Conservation (phyloP, 2,329 filamentous ascomycete species). For the Chlorencoelia australis region DNA sequence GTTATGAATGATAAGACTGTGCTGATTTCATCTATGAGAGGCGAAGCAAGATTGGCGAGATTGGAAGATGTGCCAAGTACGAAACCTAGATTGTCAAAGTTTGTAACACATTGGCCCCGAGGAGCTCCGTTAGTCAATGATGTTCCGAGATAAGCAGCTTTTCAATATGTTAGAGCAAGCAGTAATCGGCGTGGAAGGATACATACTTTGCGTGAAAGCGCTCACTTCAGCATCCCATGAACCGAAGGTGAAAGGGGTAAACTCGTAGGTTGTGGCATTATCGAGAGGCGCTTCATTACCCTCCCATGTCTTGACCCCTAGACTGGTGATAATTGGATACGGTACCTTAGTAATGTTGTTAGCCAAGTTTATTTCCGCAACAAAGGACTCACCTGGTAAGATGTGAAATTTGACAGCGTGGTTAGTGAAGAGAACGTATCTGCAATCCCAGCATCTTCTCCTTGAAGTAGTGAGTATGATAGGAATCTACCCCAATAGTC, state of each 20-base stretch:
- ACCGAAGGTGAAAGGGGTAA: slow-evolving; percentile 57
- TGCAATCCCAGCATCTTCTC: slow-evolving; percentile 10
- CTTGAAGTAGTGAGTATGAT: slow-evolving; percentile 15
- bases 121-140: slow-evolving; percentile 41
- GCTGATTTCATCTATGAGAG: slow-evolving; percentile 22
- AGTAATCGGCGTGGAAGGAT: too few species aligned
- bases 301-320: slow-evolving; percentile 28
- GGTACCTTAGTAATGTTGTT: too few species aligned
- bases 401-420: slow-evolving; percentile 31
- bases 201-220: slow-evolving; percentile 50
- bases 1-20: too few species aligned
- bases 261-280: slow-evolving; percentile 55
- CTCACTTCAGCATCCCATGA: slow-evolving; percentile 49
- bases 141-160: too few species aligned
- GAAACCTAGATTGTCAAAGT: slow-evolving; percentile 40
- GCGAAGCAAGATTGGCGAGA: slow-evolving; percentile 19
- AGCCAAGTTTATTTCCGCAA: too few species aligned
- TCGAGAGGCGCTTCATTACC: slow-evolving; percentile 29
- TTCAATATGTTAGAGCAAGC: too few species aligned
- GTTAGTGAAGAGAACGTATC: slow-evolving; percentile 21
- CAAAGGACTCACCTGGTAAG: too few species aligned
- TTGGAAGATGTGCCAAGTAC: slow-evolving; percentile 35
- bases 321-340: slow-evolving; percentile 35
- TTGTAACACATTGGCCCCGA: slow-evolving; percentile 31
- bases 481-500: slow-evolving; percentile 20